phyloP scores from a whole-genome alignment of 2,329 filamentous ascomycete species.

The Aciculosporium take region DNA sequence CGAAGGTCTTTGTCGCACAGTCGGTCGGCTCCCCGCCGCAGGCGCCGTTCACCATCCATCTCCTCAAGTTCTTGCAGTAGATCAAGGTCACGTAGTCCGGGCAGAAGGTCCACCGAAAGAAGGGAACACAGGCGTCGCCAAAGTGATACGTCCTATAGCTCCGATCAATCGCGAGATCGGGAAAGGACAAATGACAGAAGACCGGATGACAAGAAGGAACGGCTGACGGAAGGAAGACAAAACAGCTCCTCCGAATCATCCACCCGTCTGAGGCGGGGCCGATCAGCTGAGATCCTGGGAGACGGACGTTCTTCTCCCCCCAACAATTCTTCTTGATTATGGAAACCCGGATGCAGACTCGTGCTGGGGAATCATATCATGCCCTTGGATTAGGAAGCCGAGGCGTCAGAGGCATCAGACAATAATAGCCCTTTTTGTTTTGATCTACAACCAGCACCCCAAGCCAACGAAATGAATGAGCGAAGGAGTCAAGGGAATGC shows the following conservation, averaged over 20 bases:
- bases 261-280: slow-evolving; percentile 33
- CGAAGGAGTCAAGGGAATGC: background rate
- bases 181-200: slow-evolving; percentile 1
- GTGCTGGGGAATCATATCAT: background rate
- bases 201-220: slow-evolving; percentile 1
- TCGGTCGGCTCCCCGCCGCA: slow-evolving; percentile 28
- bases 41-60: slow-evolving; percentile 21
- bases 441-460: background rate
- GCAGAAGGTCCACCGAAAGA: slow-evolving; percentile 7
- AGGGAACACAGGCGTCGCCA: slow-evolving; percentile 5
- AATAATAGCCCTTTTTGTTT: background rate
- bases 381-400: background rate
- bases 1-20: slow-evolving; percentile 35
- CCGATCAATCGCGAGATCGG: slow-evolving; percentile 2
- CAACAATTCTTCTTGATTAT: background rate
- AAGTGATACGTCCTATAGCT: slow-evolving; percentile 2
- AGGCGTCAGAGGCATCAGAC: background rate
- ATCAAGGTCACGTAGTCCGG: slow-evolving; percentile 18
- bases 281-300: slow-evolving; percentile 41
- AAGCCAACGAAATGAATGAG: background rate
- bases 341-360: background rate
- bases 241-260: slow-evolving; percentile 39
- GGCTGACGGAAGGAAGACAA: slow-evolving; percentile 23
- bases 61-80: slow-evolving; percentile 29
- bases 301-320: slow-evolving; percentile 14